phyloP scores from a whole-genome alignment of 495 filamentous ascomycete species.

The Xylaria palmicola region DNA sequence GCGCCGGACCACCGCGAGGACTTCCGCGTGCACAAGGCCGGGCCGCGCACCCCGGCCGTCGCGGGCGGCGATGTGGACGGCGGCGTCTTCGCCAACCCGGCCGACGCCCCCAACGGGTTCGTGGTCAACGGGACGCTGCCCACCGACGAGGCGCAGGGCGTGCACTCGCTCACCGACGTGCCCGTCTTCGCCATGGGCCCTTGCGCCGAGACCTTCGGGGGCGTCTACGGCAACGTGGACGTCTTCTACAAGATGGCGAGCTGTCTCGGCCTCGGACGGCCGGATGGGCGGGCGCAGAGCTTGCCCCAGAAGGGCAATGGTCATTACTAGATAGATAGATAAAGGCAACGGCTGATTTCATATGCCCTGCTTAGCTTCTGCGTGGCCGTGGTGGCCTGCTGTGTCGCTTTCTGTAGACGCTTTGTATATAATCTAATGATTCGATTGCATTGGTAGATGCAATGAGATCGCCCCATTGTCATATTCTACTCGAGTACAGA shows the following conservation, averaged over 20 bases:
- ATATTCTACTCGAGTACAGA: too few relatives aligned
- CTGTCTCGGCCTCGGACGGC: slow-evolving; percentile 59
- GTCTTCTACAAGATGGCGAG: slow-evolving; percentile 71
- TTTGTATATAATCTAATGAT: too few relatives aligned
- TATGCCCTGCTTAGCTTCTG: too few relatives aligned
- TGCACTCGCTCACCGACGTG: slow-evolving; percentile 74
- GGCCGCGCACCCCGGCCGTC: slow-evolving; percentile 55
- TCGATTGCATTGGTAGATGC: too few relatives aligned
- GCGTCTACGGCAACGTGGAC: slow-evolving; percentile 66
- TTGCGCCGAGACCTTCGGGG: slow-evolving; percentile 68
- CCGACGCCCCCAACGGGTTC: slow-evolving; percentile 63
- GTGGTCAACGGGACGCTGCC: slow-evolving; percentile 69
- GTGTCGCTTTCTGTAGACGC: too few relatives aligned
- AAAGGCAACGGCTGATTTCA: too few relatives aligned
- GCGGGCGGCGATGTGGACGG: slow-evolving; percentile 35
- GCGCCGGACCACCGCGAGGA: slow-evolving; percentile 68
- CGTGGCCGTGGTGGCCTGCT: too few relatives aligned
- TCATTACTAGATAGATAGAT: too few relatives aligned
- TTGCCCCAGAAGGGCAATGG: background rate
- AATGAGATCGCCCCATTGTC: too few relatives aligned
- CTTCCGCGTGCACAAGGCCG: slow-evolving; percentile 57
- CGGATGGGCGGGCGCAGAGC: slow-evolving; percentile 14
- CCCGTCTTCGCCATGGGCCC: slow-evolving; percentile 71
- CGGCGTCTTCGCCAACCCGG: slow-evolving; percentile 58
- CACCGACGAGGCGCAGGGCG: slow-evolving; percentile 54